Base-by-base conservation (phyloP, 208 protist genomes). In the Leishmania tarentolae region DNA sequence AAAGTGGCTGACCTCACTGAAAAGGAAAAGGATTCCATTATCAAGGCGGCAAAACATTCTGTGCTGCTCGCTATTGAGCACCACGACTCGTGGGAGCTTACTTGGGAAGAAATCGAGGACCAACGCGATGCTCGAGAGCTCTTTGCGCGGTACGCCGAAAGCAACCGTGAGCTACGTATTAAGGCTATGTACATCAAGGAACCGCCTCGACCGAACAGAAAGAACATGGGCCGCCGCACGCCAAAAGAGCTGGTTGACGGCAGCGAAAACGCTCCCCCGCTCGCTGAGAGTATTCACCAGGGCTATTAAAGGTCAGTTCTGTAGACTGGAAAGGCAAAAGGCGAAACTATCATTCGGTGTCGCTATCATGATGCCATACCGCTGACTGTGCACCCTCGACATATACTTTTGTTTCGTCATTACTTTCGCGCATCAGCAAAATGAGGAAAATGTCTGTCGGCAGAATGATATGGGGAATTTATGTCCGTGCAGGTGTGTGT, bases 141-240 rank as follows among this genome's bases (percentile, higher is more conserved):
- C 17, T 94, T 91, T 82, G 90, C 94, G 3, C 81, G 91, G 24
- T 91, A 86, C 47, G 84, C 83, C 19, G 92, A 96, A 82, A 85
- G 86, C 66, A 95, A 95, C 78, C 82, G 90, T 19, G 93, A 96
- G 76, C 59, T 98, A 21, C 87, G 94, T 31, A 87, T 86, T 0
- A 95, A 96, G 80, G 92, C 92, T 37, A 95, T 95, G 90, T 98
- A 96, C 84, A 96, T 97, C 81, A 96, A 95, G 83, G 92, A 98
- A 76, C 94, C 93, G n/a, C 93, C 93, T 44, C 87, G 94, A 47
- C 93, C 93, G 9, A 98, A 86, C 78, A 84, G 90, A 47, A 95
- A 94, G 83, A 86, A 90, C 47, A 91, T 91, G 88, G 85, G 91
- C 17, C 90, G 90, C 72, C 87, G 88, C 77, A 95, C 92, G 65